A percentile compares a stretch with the other conserved stretches of the same genome.
phyloP scores from a whole-genome alignment of 2,329 filamentous ascomycete genomes.

The Alternaria triticina region DNA sequence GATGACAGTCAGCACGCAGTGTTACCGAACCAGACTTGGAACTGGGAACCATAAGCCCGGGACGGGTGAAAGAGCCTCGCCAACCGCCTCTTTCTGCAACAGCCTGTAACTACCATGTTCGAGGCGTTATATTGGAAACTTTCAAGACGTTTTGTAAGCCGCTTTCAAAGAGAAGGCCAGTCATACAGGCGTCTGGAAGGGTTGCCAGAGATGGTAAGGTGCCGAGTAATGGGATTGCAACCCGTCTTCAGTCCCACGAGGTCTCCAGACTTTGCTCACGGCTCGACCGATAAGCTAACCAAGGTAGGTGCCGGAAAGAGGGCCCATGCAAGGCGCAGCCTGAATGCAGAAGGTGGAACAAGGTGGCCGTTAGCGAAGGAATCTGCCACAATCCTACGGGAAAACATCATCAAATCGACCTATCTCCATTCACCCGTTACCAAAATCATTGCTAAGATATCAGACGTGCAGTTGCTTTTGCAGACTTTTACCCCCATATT shows the following conservation, averaged over 20 bases:
- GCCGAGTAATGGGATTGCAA: background rate
- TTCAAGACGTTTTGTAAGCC: conserved; percentile 14
- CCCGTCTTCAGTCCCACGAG: background rate
- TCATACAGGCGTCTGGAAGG: background rate
- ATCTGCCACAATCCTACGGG: conserved; percentile 18
- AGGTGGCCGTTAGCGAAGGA: conserved; percentile 9
- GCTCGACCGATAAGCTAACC: conserved; percentile 8
- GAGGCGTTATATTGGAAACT: conserved; percentile 5
- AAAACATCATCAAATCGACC: conserved; percentile 8
- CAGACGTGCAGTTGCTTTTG: background rate
- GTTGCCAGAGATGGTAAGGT: background rate
- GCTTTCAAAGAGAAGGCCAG: background rate
- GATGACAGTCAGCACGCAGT: conserved; percentile 42
- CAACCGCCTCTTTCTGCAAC: conserved; percentile 1
- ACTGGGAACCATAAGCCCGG: conserved; percentile 16
- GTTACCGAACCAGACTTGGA: conserved; percentile 30
- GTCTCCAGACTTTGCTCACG: conserved; percentile 3
- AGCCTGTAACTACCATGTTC: background rate
- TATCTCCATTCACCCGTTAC: conserved; percentile 11
- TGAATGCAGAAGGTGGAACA: conserved; percentile 24
- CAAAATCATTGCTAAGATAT: background rate
- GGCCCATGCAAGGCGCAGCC: conserved; percentile 9
- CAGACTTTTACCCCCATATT: conserved; percentile 11
- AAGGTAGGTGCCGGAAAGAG: background rate
- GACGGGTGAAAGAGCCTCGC: conserved; percentile 4